Conservation (phyloP, 805 yeast species). For the Allodekkera sacchari region DNA sequence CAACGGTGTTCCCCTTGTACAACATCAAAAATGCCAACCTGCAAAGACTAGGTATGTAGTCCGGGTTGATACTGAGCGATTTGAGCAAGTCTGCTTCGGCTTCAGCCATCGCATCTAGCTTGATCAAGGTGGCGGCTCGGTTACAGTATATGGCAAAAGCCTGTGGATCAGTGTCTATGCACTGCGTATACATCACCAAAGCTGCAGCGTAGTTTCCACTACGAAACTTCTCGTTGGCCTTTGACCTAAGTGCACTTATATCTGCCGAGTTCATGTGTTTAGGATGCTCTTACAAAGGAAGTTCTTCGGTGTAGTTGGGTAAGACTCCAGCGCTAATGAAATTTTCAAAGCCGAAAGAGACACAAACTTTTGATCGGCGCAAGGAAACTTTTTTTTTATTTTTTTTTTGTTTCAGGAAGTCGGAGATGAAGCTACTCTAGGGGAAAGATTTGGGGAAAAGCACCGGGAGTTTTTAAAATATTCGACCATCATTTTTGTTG, state of each 20-base stretch:
- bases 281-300: not conserved
- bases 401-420: too few relatives aligned
- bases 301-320: not conserved
- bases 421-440: too few relatives aligned
- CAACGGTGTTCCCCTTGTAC: slow-evolving; percentile 28
- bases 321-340: too few relatives aligned
- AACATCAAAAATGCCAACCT: slow-evolving; percentile 29
- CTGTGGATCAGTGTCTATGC: slow-evolving; percentile 24
- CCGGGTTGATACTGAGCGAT: slow-evolving; percentile 25
- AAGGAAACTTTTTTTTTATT: too few relatives aligned
- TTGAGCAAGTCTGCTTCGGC: slow-evolving; percentile 28
- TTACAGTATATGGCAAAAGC: slow-evolving; percentile 28
- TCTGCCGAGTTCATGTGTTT: not conserved
- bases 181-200: slow-evolving; percentile 29
- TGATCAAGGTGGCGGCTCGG: slow-evolving; percentile 33
- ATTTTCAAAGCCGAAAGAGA: too few relatives aligned
- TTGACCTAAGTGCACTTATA: slow-evolving; percentile 13
- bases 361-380: too few relatives aligned
- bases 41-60: slow-evolving; percentile 31
- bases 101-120: slow-evolving; percentile 25
- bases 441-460: too few relatives aligned
- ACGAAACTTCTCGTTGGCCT: slow-evolving; percentile 23
- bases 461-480: too few relatives aligned
- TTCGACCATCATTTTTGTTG: too few relatives aligned
- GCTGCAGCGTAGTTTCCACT: slow-evolving; percentile 24